A percentile compares a stretch with the other conserved stretches of the same genome.
Conservation (phyloP, 495 filamentous ascomycete species). For the Lasiosphaeria miniovina region DNA sequence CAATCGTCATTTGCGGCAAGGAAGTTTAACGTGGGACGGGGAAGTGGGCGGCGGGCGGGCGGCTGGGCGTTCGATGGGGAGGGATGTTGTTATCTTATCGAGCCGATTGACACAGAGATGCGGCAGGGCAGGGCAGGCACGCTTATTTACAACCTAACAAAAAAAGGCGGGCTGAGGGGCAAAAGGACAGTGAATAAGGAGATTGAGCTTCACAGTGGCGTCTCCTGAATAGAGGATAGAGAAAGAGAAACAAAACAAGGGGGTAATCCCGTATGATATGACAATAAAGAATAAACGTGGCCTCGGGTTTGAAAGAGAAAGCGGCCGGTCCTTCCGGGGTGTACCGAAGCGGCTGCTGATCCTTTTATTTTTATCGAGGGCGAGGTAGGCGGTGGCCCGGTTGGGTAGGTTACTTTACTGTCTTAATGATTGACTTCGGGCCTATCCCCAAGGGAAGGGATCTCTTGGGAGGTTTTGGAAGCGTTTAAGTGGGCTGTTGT, state of each 20-base stretch:
- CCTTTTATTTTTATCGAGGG: too few species aligned
- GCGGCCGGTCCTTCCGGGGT: too few species aligned
- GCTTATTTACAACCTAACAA: neutral
- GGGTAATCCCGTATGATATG: neutral
- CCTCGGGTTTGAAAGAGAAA: neutral
- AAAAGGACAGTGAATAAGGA: neutral
- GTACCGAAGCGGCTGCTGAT: too few species aligned
- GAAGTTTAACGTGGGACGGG: neutral
- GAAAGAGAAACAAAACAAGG: neutral
- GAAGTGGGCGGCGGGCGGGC: neutral
- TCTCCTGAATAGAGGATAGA: neutral
- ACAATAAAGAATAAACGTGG: too few species aligned
- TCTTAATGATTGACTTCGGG: neutral
- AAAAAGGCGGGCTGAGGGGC: neutral
- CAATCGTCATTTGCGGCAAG: too few species aligned
- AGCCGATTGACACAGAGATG: neutral
- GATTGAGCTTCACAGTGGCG: neutral
- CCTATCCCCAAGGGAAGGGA: neutral
- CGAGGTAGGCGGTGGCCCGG: too few species aligned
- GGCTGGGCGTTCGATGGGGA: neutral
- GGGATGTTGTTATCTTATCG: slow-evolving; percentile 1
- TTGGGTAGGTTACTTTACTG: neutral
- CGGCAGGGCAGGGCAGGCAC: neutral
- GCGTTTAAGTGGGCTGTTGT: neutral
- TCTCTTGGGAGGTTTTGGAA: neutral